Evolutionary conservation across 768 basidiomycete genomes (phyloP).

Genomic region (Amanita inopinata): DNA sequence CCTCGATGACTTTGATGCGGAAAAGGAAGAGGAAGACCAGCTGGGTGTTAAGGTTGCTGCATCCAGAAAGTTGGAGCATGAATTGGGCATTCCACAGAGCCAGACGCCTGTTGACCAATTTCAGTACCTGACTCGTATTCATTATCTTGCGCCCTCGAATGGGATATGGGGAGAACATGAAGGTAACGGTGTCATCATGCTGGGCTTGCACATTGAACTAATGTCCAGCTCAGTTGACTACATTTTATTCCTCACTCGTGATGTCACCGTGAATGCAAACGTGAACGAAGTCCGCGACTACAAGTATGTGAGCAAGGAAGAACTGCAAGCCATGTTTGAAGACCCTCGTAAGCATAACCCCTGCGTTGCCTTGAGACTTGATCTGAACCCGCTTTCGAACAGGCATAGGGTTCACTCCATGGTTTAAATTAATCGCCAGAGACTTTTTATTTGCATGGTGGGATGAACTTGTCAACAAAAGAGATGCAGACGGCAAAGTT

Average conservation of each 20-base stretch:
- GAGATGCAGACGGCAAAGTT: conserved; percentile 44
- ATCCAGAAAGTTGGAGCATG: conserved; percentile 90
- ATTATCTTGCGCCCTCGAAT: conserved; percentile 90
- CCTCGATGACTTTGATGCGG: conserved; percentile 80
- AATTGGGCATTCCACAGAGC: conserved; percentile 78
- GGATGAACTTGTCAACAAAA: conserved; percentile 75
- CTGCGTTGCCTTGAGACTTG: neutral
- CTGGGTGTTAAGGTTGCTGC: conserved; percentile 86
- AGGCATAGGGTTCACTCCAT: conserved; percentile 93
- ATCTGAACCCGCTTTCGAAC: conserved; percentile 1
- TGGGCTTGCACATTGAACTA: neutral
- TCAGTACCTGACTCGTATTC: conserved; percentile 92
- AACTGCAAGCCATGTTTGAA: conserved; percentile 86
- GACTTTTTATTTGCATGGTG: conserved; percentile 99
- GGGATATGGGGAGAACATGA: conserved; percentile 98
- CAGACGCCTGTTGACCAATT: conserved; percentile 81
- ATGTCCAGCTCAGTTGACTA: conserved; percentile 72
- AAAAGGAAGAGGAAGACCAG: conserved; percentile 70
- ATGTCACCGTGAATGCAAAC: conserved; percentile 78
- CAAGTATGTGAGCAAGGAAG: conserved; percentile 86
- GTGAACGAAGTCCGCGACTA: conserved; percentile 85
- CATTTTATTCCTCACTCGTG: conserved; percentile 87
- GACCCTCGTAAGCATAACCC: conserved; percentile 45
- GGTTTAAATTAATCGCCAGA: conserved; percentile 97
- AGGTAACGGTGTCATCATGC: conserved; percentile 36